Evolutionary conservation across 768 basidiomycete species (phyloP).

Genomic region (Pisolithus orientalis): DNA sequence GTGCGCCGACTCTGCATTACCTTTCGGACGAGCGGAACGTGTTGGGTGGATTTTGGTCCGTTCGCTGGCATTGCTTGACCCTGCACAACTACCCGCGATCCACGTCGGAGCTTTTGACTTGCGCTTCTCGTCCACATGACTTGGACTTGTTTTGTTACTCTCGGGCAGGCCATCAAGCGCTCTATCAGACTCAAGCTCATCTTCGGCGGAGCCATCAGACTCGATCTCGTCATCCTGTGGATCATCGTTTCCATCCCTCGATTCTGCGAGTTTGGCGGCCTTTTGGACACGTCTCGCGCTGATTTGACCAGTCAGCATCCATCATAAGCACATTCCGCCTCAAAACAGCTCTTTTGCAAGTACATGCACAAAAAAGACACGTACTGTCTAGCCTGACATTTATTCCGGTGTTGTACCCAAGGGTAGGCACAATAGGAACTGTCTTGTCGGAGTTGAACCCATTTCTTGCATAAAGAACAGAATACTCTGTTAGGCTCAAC

Average conservation of each 20-base stretch:
- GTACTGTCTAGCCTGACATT: conserved; percentile 68
- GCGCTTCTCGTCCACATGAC: conserved; percentile 16
- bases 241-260: conserved; percentile 29
- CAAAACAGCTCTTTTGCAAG: not conserved
- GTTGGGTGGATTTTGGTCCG: conserved; percentile 17
- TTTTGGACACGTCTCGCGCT: conserved; percentile 57
- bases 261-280: conserved; percentile 45
- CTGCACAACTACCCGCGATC: conserved; percentile 7
- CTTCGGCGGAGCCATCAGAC: conserved; percentile 27
- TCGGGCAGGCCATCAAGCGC: conserved; percentile 19
- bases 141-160: conserved; percentile 5
- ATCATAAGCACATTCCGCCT: not conserved
- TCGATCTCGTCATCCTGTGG: conserved; percentile 26
- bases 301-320: not conserved
- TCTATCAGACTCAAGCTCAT: conserved; percentile 34
- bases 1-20: conserved; percentile 16
- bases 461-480: conserved; percentile 70
- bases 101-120: conserved; percentile 18
- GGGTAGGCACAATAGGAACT: conserved; percentile 77
- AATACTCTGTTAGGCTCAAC: conserved; percentile 75
- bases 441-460: conserved; percentile 79
- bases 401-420: conserved; percentile 72
- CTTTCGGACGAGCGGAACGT: conserved; percentile 23
- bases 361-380: conserved; percentile 21
- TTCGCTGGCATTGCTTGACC: conserved; percentile 1